phyloP scores from a whole-genome alignment of 129 eudicot species.

The Apium graveolens region DNA sequence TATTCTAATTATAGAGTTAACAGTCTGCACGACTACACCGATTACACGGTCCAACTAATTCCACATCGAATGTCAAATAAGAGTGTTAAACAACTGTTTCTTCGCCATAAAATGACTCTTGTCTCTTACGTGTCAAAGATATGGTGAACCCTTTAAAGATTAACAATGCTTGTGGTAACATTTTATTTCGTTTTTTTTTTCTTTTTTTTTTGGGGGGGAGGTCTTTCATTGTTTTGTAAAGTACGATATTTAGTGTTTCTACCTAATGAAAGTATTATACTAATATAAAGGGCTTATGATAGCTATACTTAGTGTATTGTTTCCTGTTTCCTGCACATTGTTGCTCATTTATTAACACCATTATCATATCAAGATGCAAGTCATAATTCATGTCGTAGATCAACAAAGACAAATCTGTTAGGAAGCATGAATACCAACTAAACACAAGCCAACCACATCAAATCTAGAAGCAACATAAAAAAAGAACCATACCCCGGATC shows the following conservation, averaged over 20 bases:
- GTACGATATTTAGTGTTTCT: too few relatives aligned
- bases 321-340: not conserved
- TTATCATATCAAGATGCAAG: not conserved
- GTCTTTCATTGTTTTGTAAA: too few relatives aligned
- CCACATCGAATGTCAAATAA: not conserved
- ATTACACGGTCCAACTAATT: not conserved
- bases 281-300: not conserved
- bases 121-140: not conserved
- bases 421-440: not conserved
- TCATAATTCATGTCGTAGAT: not conserved
- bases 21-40: not conserved
- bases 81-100: not conserved
- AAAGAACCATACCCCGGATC: constrained; percentile 62
- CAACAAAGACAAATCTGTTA: not conserved
- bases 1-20: not conserved
- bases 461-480: not conserved
- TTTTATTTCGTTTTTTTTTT: too few relatives aligned
- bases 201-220: not conserved
- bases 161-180: not conserved
- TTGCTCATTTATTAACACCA: not conserved
- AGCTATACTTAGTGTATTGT: not conserved
- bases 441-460: not conserved
- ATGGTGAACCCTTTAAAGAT: not conserved
- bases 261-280: not conserved
- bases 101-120: not conserved